Evolutionary conservation across 2,329 filamentous ascomycete genomes (phyloP).

Genomic region (Fusarium neocosmosporiellum): DNA sequence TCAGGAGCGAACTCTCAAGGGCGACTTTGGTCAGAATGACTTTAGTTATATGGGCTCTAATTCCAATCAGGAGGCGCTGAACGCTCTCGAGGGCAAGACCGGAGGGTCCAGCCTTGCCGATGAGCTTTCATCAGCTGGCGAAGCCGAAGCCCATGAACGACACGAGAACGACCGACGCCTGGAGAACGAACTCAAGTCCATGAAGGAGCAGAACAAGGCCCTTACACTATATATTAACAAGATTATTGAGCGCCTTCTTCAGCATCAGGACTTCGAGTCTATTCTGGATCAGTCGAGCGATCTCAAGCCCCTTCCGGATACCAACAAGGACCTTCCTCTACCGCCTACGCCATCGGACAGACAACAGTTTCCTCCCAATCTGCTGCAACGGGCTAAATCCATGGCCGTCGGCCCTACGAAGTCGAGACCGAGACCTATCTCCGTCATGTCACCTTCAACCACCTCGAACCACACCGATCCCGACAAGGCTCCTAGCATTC

Average conservation of each 20-base stretch:
- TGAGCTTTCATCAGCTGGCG: constrained; percentile 79
- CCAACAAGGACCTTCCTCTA: constrained; percentile 88
- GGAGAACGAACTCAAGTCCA: constrained; percentile 80
- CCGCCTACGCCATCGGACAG: constrained; percentile 70
- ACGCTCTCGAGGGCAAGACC: constrained; percentile 69
- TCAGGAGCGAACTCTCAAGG: constrained; percentile 94
- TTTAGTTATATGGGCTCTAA: constrained; percentile 75
- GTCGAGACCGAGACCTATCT: constrained; percentile 66
- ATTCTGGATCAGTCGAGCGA: constrained; percentile 86
- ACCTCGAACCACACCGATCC: constrained; percentile 69
- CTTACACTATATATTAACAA: constrained; percentile 98
- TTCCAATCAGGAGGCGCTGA: constrained; percentile 73
- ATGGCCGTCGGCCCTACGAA: constrained; percentile 63
- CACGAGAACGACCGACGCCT: constrained; percentile 65
- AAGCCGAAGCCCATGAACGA: constrained; percentile 64
- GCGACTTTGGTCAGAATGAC: constrained; percentile 86
- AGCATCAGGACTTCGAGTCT: constrained; percentile 94
- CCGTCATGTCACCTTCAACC: constrained; percentile 60
- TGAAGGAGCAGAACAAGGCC: constrained; percentile 96
- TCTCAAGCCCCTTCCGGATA: constrained; percentile 57
- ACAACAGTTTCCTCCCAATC: constrained; percentile 55
- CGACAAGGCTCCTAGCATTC: constrained; percentile 80
- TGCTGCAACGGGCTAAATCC: constrained; percentile 71
- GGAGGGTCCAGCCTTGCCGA: constrained; percentile 78
- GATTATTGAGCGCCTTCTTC: constrained; percentile 94